These are phyloP conservation scores for Heliamphora pulchella DNA, from an alignment of 179 eudicot species.

Conservation along the genomic window DNA sequence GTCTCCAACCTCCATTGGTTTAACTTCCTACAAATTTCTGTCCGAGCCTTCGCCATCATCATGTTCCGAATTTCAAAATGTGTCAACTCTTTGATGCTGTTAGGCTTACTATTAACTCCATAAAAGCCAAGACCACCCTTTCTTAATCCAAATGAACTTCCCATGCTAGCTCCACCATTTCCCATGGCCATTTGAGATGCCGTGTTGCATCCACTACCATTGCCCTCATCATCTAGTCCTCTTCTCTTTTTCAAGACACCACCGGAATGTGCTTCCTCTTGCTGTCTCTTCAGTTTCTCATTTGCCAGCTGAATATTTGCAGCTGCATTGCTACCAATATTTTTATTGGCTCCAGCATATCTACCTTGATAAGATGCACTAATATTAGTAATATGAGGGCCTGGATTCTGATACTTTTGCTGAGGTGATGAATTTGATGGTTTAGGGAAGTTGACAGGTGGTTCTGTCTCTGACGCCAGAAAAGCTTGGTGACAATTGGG, in stretches of 20 bases:
- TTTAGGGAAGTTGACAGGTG: slow-evolving; percentile 27
- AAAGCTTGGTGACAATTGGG: slow-evolving; percentile 70
- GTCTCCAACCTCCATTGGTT: slow-evolving; percentile 32
- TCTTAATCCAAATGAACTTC: background rate
- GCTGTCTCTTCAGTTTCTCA: slow-evolving; percentile 51
- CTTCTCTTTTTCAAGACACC: slow-evolving; percentile 31
- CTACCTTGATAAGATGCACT: background rate
- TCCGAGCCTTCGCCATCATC: slow-evolving; percentile 52
- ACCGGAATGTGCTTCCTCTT: slow-evolving; percentile 32
- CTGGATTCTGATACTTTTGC: slow-evolving; percentile 24
- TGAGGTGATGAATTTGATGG: slow-evolving; percentile 20
- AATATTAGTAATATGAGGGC: slow-evolving; percentile 15
- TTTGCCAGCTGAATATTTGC: slow-evolving; percentile 57
- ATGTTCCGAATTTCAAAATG: slow-evolving; percentile 39
- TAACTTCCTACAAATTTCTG: slow-evolving; percentile 41
- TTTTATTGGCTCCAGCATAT: too few relatives aligned
- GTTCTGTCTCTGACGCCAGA: slow-evolving; percentile 50
- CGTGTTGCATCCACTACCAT: slow-evolving; percentile 10
- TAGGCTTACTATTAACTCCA: slow-evolving; percentile 15
- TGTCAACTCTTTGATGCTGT: slow-evolving; percentile 34
- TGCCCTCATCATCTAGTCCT: slow-evolving; percentile 25
- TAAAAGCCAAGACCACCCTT: slow-evolving; percentile 19
- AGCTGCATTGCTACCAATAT: slow-evolving; percentile 22
- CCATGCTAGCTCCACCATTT: slow-evolving; percentile 14
- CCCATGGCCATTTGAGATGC: slow-evolving; percentile 19